A percentile compares a stretch with the other conserved stretches of the same genome.
Evolutionary conservation across 2,329 filamentous ascomycete genomes (phyloP).

Genomic region (Verticillium nubilum): DNA sequence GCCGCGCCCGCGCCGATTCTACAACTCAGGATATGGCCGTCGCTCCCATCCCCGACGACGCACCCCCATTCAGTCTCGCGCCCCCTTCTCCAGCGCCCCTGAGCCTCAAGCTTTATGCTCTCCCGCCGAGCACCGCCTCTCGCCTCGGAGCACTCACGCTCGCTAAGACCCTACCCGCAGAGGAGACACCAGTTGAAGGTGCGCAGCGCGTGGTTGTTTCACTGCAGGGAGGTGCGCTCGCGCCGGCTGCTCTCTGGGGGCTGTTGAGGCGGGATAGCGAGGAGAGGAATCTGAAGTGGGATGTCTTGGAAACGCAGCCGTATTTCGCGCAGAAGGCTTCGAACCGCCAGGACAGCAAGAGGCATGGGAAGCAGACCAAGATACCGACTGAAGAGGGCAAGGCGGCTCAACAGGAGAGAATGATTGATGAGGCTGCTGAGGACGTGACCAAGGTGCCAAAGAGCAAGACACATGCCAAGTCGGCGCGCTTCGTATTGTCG

Average conservation of each 20-base stretch:
- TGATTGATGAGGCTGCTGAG: constrained; percentile 2
- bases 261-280: constrained; percentile 37
- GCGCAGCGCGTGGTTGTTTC: constrained; percentile 27
- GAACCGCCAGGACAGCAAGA: not conserved
- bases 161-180: constrained; percentile 7
- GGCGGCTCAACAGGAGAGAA: not conserved
- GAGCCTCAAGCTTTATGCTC: constrained; percentile 8
- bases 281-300: constrained; percentile 23
- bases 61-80: constrained; percentile 43
- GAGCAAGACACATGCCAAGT: not conserved
- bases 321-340: constrained; percentile 9
- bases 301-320: constrained; percentile 9
- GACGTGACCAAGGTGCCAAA: too few species aligned
- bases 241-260: constrained; percentile 21
- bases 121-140: constrained; percentile 21
- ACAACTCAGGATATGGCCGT: constrained; percentile 28
- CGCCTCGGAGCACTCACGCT: constrained; percentile 9
- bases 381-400: not conserved
- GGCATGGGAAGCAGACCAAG: not conserved
- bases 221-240: constrained; percentile 25
- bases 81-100: constrained; percentile 29
- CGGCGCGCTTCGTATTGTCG: constrained; percentile 25
- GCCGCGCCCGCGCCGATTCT: constrained; percentile 22
- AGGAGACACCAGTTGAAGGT: constrained; percentile 15
- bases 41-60: constrained; percentile 28